A percentile compares a stretch with the other conserved stretches of the same genome.
Evolutionary conservation across 768 basidiomycete genomes (phyloP).

Genomic region (Phylloporus sp.): DNA sequence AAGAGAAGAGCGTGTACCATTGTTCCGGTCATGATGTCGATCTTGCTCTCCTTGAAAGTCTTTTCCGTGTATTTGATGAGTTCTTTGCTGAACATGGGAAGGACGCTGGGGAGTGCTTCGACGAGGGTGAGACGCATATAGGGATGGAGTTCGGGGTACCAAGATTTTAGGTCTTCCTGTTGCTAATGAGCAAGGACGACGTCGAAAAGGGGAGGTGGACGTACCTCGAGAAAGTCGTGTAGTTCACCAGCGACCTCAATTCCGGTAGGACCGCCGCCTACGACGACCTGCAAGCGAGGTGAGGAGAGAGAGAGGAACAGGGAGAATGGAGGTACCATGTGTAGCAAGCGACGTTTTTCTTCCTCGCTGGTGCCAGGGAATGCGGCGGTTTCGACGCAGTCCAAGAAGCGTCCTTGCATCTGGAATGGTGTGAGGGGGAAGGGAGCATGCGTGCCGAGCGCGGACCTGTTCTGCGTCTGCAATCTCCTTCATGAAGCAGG

Average conservation of each 20-base stretch:
- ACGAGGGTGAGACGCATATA: constrained; percentile 89
- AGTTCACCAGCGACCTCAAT: constrained; percentile 86
- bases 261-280: constrained; percentile 96
- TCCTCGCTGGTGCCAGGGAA: constrained; percentile 85
- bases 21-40: constrained; percentile 95
- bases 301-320: not conserved
- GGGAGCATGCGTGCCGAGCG: not conserved
- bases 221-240: constrained; percentile 80
- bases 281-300: constrained; percentile 53
- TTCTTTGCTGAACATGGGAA: constrained; percentile 92
- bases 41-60: constrained; percentile 96
- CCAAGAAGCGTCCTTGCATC: constrained; percentile 82
- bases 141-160: constrained; percentile 94
- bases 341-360: constrained; percentile 86
- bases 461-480: constrained; percentile 84
- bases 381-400: constrained; percentile 90
- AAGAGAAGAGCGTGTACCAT: constrained; percentile 56
- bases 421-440: constrained; percentile 23
- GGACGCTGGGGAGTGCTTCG: constrained; percentile 92
- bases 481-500: constrained; percentile 98
- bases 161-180: constrained; percentile 74
- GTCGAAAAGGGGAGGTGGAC: not conserved
- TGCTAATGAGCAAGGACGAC: not conserved
- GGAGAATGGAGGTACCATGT: constrained; percentile 57
- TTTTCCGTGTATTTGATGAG: constrained; percentile 85